Evolutionary conservation across 176 grass and related monocot species (phyloP), one percentile per base, ranked within the genome.

Genomic region (Rhynchospora breviuscula): DNA sequence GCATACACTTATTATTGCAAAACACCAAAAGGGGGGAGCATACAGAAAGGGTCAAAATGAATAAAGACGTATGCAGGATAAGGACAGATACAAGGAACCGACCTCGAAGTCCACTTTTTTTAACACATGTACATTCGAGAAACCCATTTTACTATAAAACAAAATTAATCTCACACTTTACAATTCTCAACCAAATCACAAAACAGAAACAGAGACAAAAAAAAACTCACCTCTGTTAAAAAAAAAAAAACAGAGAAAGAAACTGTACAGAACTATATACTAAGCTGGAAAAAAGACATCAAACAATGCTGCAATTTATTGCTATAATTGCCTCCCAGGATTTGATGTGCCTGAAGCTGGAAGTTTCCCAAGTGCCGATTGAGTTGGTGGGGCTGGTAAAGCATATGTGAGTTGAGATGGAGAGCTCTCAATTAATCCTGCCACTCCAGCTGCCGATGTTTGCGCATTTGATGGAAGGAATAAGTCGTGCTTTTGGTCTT

Each of bases 381-480:
- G 93, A 84, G 91, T 83, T 40, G 93, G 87, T 0, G 96, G 96
- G 12, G 91, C 96, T 17, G 91, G 89, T 40, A 99, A 86, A 56
- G 96, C 91, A 54, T 99, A 99, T 10, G 89, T 87, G 17, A 93
- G 89, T 52, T 85, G 92, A 79, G 96, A 95, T 58, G 93, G 89
- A n/a, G 96, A 90, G 59, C 91, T 99, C 79, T 99, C 96, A 10
- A 99, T 95, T 45, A 99, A 91, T 48, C 96, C 96, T 61, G 93
- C 96, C 84, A 99, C 93, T 86, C 96, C 96, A 46, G 93, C 93
- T 47, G 96, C 93, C 60, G 93, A 92, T 19, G 93, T 87, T 85
- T 95, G 96, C 77, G 96, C 96, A 56, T 95, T 95, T 13, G 96
- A 95, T 67, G 96, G 96, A 45, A 99, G 96, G 77, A 99, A 99